Percentiles rank a stretch among this genome's conserved stretches.
Evolutionary conservation across 2,329 filamentous ascomycete genomes (phyloP).

Genomic region (Fusarium decemcellulare): DNA sequence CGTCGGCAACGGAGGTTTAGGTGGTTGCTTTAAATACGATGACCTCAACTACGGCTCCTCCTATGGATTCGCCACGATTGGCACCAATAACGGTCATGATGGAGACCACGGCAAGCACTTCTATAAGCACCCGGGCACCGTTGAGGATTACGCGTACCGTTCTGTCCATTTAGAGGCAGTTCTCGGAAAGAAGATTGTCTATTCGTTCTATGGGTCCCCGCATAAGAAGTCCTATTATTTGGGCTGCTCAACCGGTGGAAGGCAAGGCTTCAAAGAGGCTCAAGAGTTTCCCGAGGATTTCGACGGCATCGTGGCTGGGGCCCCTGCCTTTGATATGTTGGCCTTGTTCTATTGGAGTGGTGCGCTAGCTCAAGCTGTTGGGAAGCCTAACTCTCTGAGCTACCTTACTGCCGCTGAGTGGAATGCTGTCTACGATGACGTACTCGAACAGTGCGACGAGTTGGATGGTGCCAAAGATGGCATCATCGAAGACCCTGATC

Average conservation of each 20-base stretch:
- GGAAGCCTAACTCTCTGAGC: background rate
- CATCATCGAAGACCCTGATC: conserved; percentile 63
- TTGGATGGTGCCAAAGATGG: conserved; percentile 64
- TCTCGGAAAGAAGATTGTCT: conserved; percentile 1
- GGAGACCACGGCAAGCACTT: background rate
- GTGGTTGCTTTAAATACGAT: conserved; percentile 58
- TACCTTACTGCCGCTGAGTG: conserved; percentile 51
- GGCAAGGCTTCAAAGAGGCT: conserved; percentile 68
- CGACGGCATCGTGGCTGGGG: conserved; percentile 62
- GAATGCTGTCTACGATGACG: conserved; percentile 57
- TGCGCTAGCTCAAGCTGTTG: background rate
- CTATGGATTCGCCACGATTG: background rate
- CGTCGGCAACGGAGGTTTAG: conserved; percentile 70
- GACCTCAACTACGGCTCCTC: conserved; percentile 5
- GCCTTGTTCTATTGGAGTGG: conserved; percentile 54
- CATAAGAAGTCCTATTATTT: conserved; percentile 66
- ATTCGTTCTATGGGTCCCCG: conserved; percentile 58
- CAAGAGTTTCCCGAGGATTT: conserved; percentile 69
- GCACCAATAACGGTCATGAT: conserved; percentile 36
- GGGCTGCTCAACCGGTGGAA: conserved; percentile 71
- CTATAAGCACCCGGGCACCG: conserved; percentile 1
- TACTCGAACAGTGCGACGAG: conserved; percentile 64
- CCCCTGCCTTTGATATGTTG: conserved; percentile 60
- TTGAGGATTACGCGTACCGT: conserved; percentile 8
- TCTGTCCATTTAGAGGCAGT: conserved; percentile 3